Conservation (phyloP, 331 rosid species). For the Arachis monticola region DNA sequence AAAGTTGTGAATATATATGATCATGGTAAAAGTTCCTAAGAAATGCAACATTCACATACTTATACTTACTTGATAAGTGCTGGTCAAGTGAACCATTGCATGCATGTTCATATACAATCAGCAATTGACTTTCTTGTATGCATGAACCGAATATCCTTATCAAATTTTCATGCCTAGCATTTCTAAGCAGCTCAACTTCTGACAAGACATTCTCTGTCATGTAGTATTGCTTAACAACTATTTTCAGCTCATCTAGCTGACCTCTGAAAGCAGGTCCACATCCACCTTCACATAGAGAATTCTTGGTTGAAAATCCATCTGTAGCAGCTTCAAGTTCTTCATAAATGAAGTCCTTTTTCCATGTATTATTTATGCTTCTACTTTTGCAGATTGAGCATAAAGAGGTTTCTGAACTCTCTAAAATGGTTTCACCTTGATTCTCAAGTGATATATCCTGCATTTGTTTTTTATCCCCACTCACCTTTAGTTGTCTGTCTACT, state of each 20-base stretch:
- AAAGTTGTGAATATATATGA: too few species aligned
- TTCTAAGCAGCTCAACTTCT: conserved; percentile 38
- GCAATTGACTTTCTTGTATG: conserved; percentile 35
- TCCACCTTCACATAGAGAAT: conserved; percentile 47
- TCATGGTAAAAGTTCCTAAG: not conserved
- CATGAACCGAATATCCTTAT: conserved; percentile 51
- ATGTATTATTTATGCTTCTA: conserved; percentile 26
- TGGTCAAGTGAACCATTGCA: conserved; percentile 56
- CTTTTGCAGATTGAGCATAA: conserved; percentile 48
- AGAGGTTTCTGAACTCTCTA: conserved; percentile 27
- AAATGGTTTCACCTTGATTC: conserved; percentile 22
- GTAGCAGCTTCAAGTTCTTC: conserved; percentile 49
- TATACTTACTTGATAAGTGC: conserved; percentile 49
- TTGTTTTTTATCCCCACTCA: conserved; percentile 23
- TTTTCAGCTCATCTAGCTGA: conserved; percentile 41
- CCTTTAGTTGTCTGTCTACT: not conserved
- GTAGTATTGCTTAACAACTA: conserved; percentile 49
- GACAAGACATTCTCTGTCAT: conserved; percentile 39
- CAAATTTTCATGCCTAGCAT: conserved; percentile 48
- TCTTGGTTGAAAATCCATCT: conserved; percentile 51
- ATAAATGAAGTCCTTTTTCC: conserved; percentile 39
- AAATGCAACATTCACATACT: not conserved
- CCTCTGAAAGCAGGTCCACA: conserved; percentile 53
- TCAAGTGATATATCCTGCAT: not conserved
- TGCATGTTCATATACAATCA: conserved; percentile 44